Evolutionary conservation across 768 basidiomycete genomes (phyloP).

Genomic region (Crucibulum laeve): DNA sequence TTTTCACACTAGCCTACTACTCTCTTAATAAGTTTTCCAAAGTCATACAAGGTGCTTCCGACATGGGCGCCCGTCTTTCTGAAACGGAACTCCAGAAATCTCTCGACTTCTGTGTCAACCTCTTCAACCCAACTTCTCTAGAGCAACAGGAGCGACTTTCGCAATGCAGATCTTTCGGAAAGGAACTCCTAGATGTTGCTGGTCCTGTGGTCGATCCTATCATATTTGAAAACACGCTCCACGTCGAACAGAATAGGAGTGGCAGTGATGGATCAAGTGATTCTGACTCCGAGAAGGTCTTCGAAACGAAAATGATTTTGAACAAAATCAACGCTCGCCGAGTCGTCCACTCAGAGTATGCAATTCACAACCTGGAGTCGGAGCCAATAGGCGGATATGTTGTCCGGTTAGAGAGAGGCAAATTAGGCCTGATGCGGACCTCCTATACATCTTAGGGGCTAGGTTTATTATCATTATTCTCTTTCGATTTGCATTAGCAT

Average conservation of each 20-base stretch:
- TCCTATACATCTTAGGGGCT: background rate
- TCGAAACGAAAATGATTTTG: slow-evolving; percentile 49
- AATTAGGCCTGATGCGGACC: slow-evolving; percentile 42
- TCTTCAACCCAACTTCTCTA: slow-evolving; percentile 66
- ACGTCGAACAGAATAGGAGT: slow-evolving; percentile 11
- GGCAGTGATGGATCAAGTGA: slow-evolving; percentile 10
- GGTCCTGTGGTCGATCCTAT: slow-evolving; percentile 41
- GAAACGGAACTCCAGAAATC: slow-evolving; percentile 73
- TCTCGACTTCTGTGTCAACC: slow-evolving; percentile 71
- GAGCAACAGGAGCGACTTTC: slow-evolving; percentile 49
- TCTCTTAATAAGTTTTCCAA: slow-evolving; percentile 1
- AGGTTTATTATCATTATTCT: too few species aligned
- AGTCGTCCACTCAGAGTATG: slow-evolving; percentile 65
- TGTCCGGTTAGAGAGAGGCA: slow-evolving; percentile 50
- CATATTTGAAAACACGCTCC: slow-evolving; percentile 31
- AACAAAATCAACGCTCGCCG: slow-evolving; percentile 69
- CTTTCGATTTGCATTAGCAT: too few species aligned
- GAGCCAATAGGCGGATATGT: slow-evolving; percentile 60
- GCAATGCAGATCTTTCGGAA: slow-evolving; percentile 17
- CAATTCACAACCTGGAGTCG: slow-evolving; percentile 62
- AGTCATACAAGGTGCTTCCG: slow-evolving; percentile 82
- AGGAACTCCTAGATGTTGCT: slow-evolving; percentile 50
- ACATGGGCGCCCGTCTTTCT: slow-evolving; percentile 68
- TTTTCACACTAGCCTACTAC: background rate
- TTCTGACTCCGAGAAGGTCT: slow-evolving; percentile 30